Evolutionary conservation across 805 yeast species (phyloP).

Genomic region (Brettanomyces anomalus): DNA sequence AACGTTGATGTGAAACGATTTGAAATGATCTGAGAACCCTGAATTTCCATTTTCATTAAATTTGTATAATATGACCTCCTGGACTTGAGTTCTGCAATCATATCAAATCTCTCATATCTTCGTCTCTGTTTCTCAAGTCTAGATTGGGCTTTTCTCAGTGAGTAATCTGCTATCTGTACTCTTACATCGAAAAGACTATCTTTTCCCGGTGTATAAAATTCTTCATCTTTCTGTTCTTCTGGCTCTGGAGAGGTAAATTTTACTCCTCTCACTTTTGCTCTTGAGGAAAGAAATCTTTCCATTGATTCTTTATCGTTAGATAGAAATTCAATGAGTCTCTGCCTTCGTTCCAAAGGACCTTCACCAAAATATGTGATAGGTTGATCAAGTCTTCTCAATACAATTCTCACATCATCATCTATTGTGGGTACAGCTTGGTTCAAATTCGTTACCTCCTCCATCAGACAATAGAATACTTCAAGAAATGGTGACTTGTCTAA

Average conservation of each 20-base stretch:
- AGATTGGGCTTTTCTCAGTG: slow-evolving; percentile 36
- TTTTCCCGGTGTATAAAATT: slow-evolving; percentile 77
- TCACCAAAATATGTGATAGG: slow-evolving; percentile 55
- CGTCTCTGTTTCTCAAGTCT: slow-evolving; percentile 31
- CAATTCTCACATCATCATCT: slow-evolving; percentile 51
- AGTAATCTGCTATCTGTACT: slow-evolving; percentile 37
- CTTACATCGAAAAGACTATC: slow-evolving; percentile 45
- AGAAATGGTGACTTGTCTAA: too few relatives aligned
- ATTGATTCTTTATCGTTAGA: slow-evolving; percentile 21
- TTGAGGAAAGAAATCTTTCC: slow-evolving; percentile 5
- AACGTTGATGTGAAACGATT: slow-evolving; percentile 61
- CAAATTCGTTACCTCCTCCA: background rate
- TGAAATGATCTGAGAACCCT: slow-evolving; percentile 66
- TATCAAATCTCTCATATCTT: slow-evolving; percentile 23
- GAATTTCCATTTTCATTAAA: slow-evolving; percentile 31
- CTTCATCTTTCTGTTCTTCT: slow-evolving; percentile 42
- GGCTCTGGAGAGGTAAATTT: background rate
- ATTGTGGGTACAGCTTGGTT: slow-evolving; percentile 45
- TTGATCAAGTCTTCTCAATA: slow-evolving; percentile 41
- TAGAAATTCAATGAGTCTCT: slow-evolving; percentile 42
- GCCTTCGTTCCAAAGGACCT: slow-evolving; percentile 44
- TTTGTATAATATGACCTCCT: slow-evolving; percentile 10
- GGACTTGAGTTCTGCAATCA: slow-evolving; percentile 6
- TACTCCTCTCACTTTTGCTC: background rate
- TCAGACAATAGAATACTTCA: too few relatives aligned